Evolutionary conservation across 768 basidiomycete species (phyloP), one percentile per base, ranked within the genome.

Genomic region (Sporobolomyces phaffii): DNA sequence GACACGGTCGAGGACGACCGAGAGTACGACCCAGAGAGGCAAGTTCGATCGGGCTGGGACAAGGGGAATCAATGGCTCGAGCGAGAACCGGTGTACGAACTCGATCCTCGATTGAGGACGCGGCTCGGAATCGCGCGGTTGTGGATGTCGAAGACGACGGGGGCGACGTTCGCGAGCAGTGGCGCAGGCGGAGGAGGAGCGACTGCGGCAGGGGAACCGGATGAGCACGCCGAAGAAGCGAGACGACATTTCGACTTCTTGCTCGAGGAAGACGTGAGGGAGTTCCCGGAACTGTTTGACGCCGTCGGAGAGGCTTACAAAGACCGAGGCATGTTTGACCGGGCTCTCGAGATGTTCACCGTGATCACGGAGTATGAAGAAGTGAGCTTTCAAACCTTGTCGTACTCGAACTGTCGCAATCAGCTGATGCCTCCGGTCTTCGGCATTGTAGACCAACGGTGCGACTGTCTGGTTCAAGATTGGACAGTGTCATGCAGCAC

Each of bases 241-340:
- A 71, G 96, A 91, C 80, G 86, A 43, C 93, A 98, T 76, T 86
- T 90, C 1, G 81, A 81, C 33, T 79, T 87, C 40, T 82, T 97
- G 28, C 80, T 89, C 3, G 75, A 82, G 0, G 83, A 90, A 71
- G 90, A 92, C 60, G 81, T 87, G 0, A 74, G 84, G 5, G 86
- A 91, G 70, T 91, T 91, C 70, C 85, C 87, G 0, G 83, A 86
- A 1, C 80, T 92, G 6, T 91, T 90, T 73, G 81, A 80, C 0
- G 90, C 93, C 73, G 86, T 94, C 38, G 92, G 89, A 0, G 89
- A 91, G 70, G 89, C 88, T 0, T 88, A 88, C 75, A 87, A 87
- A 70, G 86, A 90, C 43, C 80, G 83, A 11, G 85, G 85, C 67
- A 79, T 89, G 80, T 91, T 85, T 78, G 84, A 83, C 0, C 85